Conservation (phyloP, 2,329 filamentous ascomycete genomes). For the Fusarium kyushuense region DNA sequence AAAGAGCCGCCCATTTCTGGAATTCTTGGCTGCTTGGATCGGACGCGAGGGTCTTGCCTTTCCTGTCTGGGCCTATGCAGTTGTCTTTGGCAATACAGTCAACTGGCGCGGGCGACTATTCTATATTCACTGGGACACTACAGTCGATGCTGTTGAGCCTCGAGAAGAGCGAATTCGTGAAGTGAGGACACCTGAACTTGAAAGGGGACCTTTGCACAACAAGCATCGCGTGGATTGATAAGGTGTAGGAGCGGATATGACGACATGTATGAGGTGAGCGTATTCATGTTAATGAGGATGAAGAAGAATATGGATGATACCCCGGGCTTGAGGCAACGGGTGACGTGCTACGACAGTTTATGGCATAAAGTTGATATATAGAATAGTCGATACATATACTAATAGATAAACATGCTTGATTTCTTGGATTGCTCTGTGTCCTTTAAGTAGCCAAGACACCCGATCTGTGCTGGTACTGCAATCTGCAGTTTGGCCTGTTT, state of each 20-base stretch:
- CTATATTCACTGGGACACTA: slow-evolving; percentile 85
- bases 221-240: slow-evolving; percentile 44
- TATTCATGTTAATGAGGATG: background rate
- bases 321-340: background rate
- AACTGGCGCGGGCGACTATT: slow-evolving; percentile 89
- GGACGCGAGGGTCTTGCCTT: slow-evolving; percentile 85
- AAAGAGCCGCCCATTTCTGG: slow-evolving; percentile 67
- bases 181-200: slow-evolving; percentile 42
- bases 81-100: slow-evolving; percentile 88
- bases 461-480: background rate
- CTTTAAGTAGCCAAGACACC: background rate
- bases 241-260: slow-evolving; percentile 12
- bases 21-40: slow-evolving; percentile 87
- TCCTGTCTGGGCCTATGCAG: slow-evolving; percentile 91
- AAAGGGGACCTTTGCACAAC: slow-evolving; percentile 42
- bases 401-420: slow-evolving; percentile 16
- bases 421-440: background rate
- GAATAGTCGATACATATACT: slow-evolving; percentile 4
- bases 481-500: background rate
- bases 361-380: slow-evolving; percentile 22
- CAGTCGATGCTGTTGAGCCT: slow-evolving; percentile 65
- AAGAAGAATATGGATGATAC: slow-evolving; percentile 6
- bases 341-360: slow-evolving; percentile 28
- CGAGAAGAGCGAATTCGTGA: slow-evolving; percentile 22
- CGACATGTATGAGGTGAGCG: slow-evolving; percentile 5